Percentiles rank a stretch among this genome's conserved stretches.
phyloP scores from a whole-genome alignment of 768 basidiomycete genomes.

The Suillus cothurnatus region DNA sequence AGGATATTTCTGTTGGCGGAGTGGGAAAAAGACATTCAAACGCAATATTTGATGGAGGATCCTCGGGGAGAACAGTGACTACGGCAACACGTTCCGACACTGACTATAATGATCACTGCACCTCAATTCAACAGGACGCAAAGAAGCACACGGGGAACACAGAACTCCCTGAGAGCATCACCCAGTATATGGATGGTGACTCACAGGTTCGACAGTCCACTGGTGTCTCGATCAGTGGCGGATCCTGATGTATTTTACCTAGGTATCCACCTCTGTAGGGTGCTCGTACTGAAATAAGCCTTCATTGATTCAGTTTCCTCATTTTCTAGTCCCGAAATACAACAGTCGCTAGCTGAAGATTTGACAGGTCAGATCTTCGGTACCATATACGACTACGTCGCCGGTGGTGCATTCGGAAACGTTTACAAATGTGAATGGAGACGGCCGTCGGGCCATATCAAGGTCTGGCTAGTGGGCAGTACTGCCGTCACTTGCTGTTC shows the following conservation, averaged over 20 bases:
- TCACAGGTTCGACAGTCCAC: not conserved
- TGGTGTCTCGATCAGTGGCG: not conserved
- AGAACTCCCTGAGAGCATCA: no score
- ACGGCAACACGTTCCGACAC: not conserved
- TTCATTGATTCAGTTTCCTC: not conserved
- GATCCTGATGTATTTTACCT: not conserved
- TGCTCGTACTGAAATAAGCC: not conserved
- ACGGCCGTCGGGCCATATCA: not conserved
- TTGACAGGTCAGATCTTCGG: conserved; percentile 3
- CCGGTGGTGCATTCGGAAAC: not conserved
- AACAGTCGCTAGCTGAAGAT: not conserved
- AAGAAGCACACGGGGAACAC: not conserved
- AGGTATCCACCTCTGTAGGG: not conserved
- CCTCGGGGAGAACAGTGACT: not conserved
- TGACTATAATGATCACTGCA: not conserved
- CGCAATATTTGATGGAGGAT: not conserved
- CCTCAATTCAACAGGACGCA: not conserved
- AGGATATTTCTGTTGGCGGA: not conserved
- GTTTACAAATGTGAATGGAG: conserved; percentile 3
- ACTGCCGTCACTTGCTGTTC: no score
- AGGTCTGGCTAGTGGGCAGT: not conserved
- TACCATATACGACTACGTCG: not conserved
- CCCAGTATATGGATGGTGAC: not conserved
- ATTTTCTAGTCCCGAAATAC: not conserved
- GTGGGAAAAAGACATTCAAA: not conserved